Evolutionary conservation across 192 early-diverging fungal species (phyloP).

Genomic region (Dispira simplex): DNA sequence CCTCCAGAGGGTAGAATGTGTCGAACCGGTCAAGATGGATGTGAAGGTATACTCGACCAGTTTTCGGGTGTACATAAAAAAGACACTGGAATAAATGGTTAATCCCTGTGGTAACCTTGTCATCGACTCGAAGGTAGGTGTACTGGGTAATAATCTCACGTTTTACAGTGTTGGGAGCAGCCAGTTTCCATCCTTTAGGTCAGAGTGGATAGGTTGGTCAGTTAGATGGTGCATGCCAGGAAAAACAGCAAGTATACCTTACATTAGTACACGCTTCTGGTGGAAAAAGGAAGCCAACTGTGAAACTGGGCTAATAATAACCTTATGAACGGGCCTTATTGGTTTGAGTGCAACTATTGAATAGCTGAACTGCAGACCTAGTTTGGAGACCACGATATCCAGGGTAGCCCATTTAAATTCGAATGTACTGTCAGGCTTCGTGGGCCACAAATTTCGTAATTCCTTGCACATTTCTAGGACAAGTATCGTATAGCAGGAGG

Average conservation of each 20-base stretch:
- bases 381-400: constrained; percentile 21
- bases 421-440: constrained; percentile 19
- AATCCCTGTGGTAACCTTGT: constrained; percentile 75
- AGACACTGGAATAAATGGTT: constrained; percentile 95
- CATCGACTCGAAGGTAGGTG: constrained; percentile 84
- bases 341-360: background rate
- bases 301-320: too few relatives aligned
- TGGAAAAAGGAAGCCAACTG: too few relatives aligned
- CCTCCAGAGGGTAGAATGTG: constrained; percentile 63
- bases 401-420: constrained; percentile 28
- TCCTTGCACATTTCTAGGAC: background rate
- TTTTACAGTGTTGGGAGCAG: constrained; percentile 12
- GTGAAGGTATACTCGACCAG: constrained; percentile 90
- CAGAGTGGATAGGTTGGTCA: too few relatives aligned
- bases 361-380: constrained; percentile 12
- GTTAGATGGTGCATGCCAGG: too few relatives aligned
- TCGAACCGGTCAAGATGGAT: constrained; percentile 62
- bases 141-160: constrained; percentile 81
- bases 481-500: background rate
- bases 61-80: constrained; percentile 94
- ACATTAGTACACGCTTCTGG: too few relatives aligned
- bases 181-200: too few relatives aligned
- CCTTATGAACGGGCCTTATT: too few relatives aligned
- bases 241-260: too few relatives aligned
- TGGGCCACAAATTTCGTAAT: constrained; percentile 18